Evolutionary conservation across 2,329 filamentous ascomycete species (phyloP), one percentile per base, ranked within the genome.

Genomic region (Alternaria novae-zelandiae): DNA sequence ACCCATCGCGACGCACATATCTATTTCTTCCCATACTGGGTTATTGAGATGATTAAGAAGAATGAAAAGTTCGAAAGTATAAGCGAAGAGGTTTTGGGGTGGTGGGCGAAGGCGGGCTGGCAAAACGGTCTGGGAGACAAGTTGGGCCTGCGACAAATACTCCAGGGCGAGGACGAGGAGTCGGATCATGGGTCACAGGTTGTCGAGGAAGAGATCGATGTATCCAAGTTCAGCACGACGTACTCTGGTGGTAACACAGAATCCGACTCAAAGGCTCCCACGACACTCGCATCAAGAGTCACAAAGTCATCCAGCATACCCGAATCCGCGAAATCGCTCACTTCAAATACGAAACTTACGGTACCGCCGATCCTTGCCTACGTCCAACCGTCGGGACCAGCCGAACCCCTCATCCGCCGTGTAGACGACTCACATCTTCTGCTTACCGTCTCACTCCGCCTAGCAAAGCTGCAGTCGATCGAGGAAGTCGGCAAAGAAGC

Each of bases 31-130:
- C 96, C 96, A 0, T 89, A 89, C 69, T 98, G 96, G 95, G 87
- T 97, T 9, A 87, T 97, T 73, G 90, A 96, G 57, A 91, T 97
- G 78, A 88, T 96, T 45, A 87, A 88, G 61, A 84, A 86, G 65
- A 96, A 97, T 73, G 90, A 94, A 28, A 89, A 87, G 11, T 88
- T 99, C 66, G 92, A 97, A 72, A 96, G 90, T 59, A 89, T 99
- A 51, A 92, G 91, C 30, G 95, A 98, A 78, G 95, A 98, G 74
- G 89, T 97, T 6, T 84, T 98, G 15, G 94, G 94, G 7, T 97
- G 93, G 91, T 97, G 94, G 94, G 93, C 94, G 32, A 98, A 98
- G 79, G 89, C 95, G 1, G 89, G 90, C 58, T 99, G 96, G 96
- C 94, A 98, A 79, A 84, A 87, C 4, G 92, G 93, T 0, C 83